phyloP scores from a whole-genome alignment of 1,139 yeast species.

The Protomyces arabidopsidicola region DNA sequence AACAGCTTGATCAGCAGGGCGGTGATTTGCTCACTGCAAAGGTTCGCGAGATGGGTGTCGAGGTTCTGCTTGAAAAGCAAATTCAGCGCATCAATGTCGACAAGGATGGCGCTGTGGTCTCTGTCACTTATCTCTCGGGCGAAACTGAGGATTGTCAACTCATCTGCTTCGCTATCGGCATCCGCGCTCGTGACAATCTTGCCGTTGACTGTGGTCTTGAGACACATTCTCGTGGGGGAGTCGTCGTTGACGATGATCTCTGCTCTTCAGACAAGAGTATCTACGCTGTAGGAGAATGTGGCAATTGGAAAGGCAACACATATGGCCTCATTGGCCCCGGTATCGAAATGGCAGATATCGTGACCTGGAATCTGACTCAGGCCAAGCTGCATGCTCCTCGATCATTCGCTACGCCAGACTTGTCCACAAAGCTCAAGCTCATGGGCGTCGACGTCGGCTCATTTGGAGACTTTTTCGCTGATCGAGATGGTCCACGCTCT shows the following conservation, averaged over 20 bases:
- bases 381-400: slow-evolving; percentile 38
- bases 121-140: slow-evolving; percentile 38
- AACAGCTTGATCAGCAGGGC: slow-evolving; percentile 40
- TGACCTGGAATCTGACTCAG: slow-evolving; percentile 40
- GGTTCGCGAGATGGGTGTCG: slow-evolving; percentile 39
- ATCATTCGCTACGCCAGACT: slow-evolving; percentile 39
- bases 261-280: slow-evolving; percentile 37
- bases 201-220: slow-evolving; percentile 36
- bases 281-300: slow-evolving; percentile 42
- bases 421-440: slow-evolving; percentile 40
- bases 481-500: slow-evolving; percentile 39
- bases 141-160: slow-evolving; percentile 38
- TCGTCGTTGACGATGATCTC: slow-evolving; percentile 37
- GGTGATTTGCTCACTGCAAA: slow-evolving; percentile 38
- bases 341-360: slow-evolving; percentile 40
- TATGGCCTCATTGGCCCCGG: slow-evolving; percentile 42
- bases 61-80: slow-evolving; percentile 35
- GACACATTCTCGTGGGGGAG: slow-evolving; percentile 37
- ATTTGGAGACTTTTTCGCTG: slow-evolving; percentile 42
- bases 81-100: slow-evolving; percentile 36
- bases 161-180: slow-evolving; percentile 41
- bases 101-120: slow-evolving; percentile 34
- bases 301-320: slow-evolving; percentile 41
- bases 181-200: slow-evolving; percentile 41
- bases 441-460: slow-evolving; percentile 43